Evolutionary conservation across 257 asterid species (phyloP), one percentile per base, ranked within the genome.

Genomic region (Galeopsis tetrahit): DNA sequence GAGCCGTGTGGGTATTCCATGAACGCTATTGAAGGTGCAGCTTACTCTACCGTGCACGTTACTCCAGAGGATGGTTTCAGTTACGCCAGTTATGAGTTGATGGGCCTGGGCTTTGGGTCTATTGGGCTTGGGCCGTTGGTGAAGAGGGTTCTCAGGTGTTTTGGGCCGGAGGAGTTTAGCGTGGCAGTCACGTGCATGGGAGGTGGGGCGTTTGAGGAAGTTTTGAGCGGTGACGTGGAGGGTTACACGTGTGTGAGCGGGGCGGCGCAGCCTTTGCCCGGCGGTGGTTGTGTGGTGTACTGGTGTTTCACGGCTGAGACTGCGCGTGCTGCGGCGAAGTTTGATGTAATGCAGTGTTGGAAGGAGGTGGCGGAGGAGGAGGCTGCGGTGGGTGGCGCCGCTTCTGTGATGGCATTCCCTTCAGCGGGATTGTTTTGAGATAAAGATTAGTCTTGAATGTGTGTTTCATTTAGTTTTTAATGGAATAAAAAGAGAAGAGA

Each of bases 1-100:
- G 85, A 85, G 2, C 89, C 89, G 0, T 85, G 89, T 42, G 89
- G 89, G 3, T 85, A 85, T 53, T 85, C 89, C 0, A 82, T 82
- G 89, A 85, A 85, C 38, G 87, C 74, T 58, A 73, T 78, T 5
- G 89, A 85, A 21, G 87, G 84, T 3, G 43, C 73, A 5, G 74
- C 79, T 44, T 80, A 82, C 66, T 85, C 87, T 32, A 82, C 89
- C 0, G 79, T 82, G 76, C 89, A 85, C 77, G 79, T 75, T 35
- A 75, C 79, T 5, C 74, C 79, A 36, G 79, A 75, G 79, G 79
- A 68, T 17, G 74, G 89, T 56, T 85, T 82, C 57, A 85, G 87
- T 80, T 85, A 85, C 66, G 89, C 89, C 31, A 85, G 89, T 76
- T 85, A 78, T 15, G 89, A 82, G 69, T 79, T 78, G 11, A 66